Conservation (phyloP, 2,329 filamentous ascomycete species). For the Verticillium nonalfalfae region DNA sequence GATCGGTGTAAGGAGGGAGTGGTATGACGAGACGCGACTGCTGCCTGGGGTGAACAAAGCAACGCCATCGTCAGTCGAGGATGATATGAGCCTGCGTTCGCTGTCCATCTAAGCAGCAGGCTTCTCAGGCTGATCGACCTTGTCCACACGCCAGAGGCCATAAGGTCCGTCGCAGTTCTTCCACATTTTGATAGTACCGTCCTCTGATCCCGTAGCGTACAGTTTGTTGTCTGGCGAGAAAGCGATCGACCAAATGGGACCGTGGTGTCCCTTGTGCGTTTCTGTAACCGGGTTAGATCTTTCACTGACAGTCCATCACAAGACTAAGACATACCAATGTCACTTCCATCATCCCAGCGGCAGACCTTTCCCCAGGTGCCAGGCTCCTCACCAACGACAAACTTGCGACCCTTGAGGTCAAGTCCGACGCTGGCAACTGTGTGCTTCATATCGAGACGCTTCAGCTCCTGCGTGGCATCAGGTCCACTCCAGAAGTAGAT, state of each 20-base stretch:
- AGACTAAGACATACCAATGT: constrained; percentile 55
- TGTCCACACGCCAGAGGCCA: constrained; percentile 52
- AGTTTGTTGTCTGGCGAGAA: constrained; percentile 95
- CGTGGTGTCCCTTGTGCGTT: constrained; percentile 93
- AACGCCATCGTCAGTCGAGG: background rate
- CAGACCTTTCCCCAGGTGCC: constrained; percentile 98
- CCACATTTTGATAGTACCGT: constrained; percentile 94
- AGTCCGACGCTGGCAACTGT: constrained; percentile 88
- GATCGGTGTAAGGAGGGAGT: background rate
- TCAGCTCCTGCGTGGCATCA: constrained; percentile 65
- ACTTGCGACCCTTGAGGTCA: constrained; percentile 71
- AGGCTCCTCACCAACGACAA: constrained; percentile 84
- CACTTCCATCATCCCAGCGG: constrained; percentile 75
- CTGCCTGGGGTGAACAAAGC: background rate
- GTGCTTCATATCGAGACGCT: constrained; percentile 72
- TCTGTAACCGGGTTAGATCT: constrained; percentile 40
- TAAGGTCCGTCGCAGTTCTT: constrained; percentile 63
- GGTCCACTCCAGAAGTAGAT: constrained; percentile 86
- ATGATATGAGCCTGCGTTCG: background rate
- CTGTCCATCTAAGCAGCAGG: background rate
- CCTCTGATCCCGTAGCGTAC: constrained; percentile 93
- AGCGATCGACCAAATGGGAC: constrained; percentile 91
- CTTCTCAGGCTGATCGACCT: background rate
- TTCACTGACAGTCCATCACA: background rate
- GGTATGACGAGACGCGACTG: background rate